Evolutionary conservation across 192 early-diverging fungal genomes (phyloP), one percentile per base, ranked within the genome.

Genomic region (Umbelopsis ramanniana): DNA sequence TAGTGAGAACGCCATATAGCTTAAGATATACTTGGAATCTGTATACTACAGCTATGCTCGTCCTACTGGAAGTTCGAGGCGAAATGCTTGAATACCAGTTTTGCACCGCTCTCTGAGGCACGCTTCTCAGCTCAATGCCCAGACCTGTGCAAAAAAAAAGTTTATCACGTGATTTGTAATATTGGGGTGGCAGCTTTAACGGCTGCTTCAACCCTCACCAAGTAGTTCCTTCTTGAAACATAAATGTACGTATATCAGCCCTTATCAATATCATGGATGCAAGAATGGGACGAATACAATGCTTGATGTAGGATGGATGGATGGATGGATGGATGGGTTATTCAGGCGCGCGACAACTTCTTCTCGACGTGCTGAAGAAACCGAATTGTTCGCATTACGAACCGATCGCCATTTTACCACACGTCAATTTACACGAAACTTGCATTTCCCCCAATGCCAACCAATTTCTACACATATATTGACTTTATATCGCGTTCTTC

Each of bases 171-270:
- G 29, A 37, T 63, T 37, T 37, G 14, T 24, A 33, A 11, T 19
- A 17, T 29, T 17, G 19, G n/a, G 26, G 14, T 17, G 7, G 3
- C 33, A 29, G 57, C 48, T 29, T 63, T 29, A 37, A 29, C 29
- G 26, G 15, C 57, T 19, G 33, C 10, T 19, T n/a, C 15, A 17
- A 26, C 19, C 1, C 26, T 11, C 33, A 22, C 29, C 11, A 35
- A 37, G 15, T 63, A 29, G 24, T 63, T 63, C 57, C 57, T 63
- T 63, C 57, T 63, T 63, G 57, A 63, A 63, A 29, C 57, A 63
- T 37, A 37, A 63, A 63, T 29, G 57, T 63, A 63, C 33, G 57
- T 63, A 63, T 63, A 37, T 3, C 57, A 24, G 26, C 12, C 23
- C 26, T 12, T 26, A 63, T 4, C 14, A 50, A 1, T n/a, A 19